Evolutionary conservation across 805 yeast species (phyloP).

Genomic region (Zygoascus tannicola): DNA sequence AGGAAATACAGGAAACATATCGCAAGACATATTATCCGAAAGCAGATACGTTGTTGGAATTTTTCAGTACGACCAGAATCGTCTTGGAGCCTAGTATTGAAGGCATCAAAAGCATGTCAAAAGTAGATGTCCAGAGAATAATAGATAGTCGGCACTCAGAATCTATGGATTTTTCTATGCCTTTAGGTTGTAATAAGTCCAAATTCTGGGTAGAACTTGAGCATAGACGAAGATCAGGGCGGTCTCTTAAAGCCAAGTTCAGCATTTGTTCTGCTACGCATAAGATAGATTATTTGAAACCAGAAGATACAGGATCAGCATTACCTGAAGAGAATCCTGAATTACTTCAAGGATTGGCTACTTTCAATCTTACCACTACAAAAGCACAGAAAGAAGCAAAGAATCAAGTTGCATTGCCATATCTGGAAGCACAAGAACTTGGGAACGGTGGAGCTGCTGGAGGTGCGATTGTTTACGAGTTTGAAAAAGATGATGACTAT

Average conservation of each 20-base stretch:
- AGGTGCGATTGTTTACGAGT: conserved; percentile 93
- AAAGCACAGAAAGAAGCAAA: conserved; percentile 66
- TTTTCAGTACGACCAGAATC: conserved; percentile 67
- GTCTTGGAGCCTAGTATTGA: conserved; percentile 41
- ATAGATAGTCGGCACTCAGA: conserved; percentile 41
- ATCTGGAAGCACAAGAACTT: conserved; percentile 68
- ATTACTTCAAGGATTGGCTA: conserved; percentile 64
- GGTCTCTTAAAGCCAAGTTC: conserved; percentile 53
- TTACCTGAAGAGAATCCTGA: conserved; percentile 37
- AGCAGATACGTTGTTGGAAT: conserved; percentile 43
- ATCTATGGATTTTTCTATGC: conserved; percentile 37
- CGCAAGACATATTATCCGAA: conserved; percentile 42
- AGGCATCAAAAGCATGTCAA: conserved; percentile 8
- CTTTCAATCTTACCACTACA: conserved; percentile 75
- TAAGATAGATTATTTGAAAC: conserved; percentile 35
- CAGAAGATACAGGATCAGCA: conserved; percentile 20
- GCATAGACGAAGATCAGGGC: conserved; percentile 77
- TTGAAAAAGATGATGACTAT: conserved; percentile 93
- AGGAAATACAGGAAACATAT: conserved; percentile 6
- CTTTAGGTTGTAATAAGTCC: conserved; percentile 42
- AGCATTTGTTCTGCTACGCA: conserved; percentile 37
- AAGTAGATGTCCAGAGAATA: conserved; percentile 26
- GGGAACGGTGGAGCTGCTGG: conserved; percentile 53
- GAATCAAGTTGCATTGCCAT: conserved; percentile 87
- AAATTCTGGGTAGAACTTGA: conserved; percentile 43